These are phyloP conservation scores for Talaromyces sp. DNA, from an alignment of 2,329 filamentous ascomycete species.

Conservation along the genomic window DNA sequence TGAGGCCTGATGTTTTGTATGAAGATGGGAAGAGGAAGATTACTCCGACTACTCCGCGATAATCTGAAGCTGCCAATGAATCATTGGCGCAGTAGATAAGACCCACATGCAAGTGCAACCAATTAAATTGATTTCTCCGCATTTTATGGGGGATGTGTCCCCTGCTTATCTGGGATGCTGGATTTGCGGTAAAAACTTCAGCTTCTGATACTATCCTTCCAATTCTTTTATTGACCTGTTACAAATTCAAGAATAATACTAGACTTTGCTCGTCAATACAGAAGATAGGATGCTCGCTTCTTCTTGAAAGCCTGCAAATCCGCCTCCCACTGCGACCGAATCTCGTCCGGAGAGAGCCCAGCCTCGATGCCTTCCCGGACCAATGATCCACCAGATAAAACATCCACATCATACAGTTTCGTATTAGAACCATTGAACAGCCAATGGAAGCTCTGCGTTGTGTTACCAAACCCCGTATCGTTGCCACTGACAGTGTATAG, in stretches of 20 bases:
- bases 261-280: constrained; percentile 1
- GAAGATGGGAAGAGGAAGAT: neutral
- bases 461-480: constrained; percentile 13
- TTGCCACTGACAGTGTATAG: constrained; percentile 3
- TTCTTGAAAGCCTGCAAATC: constrained; percentile 1
- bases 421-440: constrained; percentile 10
- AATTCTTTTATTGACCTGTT: too few relatives aligned
- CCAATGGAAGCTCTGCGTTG: constrained; percentile 16
- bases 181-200: neutral
- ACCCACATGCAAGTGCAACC: neutral
- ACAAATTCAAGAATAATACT: too few relatives aligned
- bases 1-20: neutral
- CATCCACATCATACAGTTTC: constrained; percentile 11
- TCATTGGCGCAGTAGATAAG: neutral
- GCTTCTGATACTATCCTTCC: too few relatives aligned
- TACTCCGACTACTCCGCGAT: constrained; percentile 7
- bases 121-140: neutral
- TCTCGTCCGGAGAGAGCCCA: constrained; percentile 12
- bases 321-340: constrained; percentile 10
- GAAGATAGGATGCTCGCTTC: constrained; percentile 3
- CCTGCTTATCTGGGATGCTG: neutral
- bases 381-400: constrained; percentile 9
- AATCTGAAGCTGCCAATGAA: neutral
- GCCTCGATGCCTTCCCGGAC: constrained; percentile 12
- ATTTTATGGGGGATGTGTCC: neutral